Conservation (phyloP, 176 grass and related monocot species). For the Neostapfia colusana region DNA sequence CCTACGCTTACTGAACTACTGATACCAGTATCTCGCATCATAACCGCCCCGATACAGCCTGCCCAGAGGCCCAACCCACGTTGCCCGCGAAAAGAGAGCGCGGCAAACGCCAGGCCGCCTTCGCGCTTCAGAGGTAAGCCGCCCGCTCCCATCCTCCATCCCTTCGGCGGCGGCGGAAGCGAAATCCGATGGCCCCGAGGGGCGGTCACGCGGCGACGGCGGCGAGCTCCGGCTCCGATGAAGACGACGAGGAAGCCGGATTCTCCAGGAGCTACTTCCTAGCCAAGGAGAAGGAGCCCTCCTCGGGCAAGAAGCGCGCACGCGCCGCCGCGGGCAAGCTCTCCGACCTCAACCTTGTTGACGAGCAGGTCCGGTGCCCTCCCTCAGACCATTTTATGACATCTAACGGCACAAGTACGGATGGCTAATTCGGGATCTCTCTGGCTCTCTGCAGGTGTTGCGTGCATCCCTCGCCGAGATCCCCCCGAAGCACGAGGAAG, state of each 20-base stretch:
- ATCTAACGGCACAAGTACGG: not conserved
- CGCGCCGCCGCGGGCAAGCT: conserved; percentile 52
- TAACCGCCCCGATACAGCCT: not conserved
- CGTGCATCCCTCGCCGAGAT: conserved; percentile 57
- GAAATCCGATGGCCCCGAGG: conserved; percentile 40
- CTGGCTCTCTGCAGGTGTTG: conserved; percentile 47
- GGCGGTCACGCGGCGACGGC: conserved; percentile 28
- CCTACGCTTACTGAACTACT: no score
- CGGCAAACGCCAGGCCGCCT: conserved; percentile 30
- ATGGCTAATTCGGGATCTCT: conserved; percentile 13
- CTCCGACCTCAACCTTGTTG: conserved; percentile 72
- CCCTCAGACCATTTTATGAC: not conserved
- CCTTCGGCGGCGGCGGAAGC: conserved; percentile 20
- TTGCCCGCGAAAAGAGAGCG: conserved; percentile 24
- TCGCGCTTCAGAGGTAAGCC: not conserved
- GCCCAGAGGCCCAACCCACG: not conserved
- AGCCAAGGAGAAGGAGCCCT: conserved; percentile 79
- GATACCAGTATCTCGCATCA: no score
- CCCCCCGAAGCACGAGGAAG: conserved; percentile 67
- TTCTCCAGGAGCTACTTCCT: conserved; percentile 95
- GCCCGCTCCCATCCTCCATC: not conserved
- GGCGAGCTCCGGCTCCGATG: conserved; percentile 42
- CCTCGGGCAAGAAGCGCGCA: conserved; percentile 61
- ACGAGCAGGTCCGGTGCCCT: conserved; percentile 54
- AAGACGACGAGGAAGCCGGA: conserved; percentile 59